Evolutionary conservation across 1,284 basidiomycete species (phyloP).

Genomic region (Anthracocystis walkeri): DNA sequence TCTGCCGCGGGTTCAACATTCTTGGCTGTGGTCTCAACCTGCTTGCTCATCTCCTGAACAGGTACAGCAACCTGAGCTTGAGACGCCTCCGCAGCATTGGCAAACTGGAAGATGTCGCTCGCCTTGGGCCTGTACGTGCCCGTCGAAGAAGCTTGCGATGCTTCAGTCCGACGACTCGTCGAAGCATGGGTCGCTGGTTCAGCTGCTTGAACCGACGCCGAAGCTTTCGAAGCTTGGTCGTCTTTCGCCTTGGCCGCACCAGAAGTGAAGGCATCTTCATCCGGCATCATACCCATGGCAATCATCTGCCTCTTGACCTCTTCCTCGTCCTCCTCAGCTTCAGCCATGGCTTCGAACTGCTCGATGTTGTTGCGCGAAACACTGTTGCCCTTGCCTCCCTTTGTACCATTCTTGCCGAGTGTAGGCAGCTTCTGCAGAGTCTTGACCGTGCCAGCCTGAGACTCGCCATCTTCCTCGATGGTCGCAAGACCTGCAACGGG

Average conservation of each 20-base stretch:
- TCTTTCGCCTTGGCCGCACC: not conserved
- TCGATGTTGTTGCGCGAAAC: constrained; percentile 55
- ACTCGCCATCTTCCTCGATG: constrained; percentile 61
- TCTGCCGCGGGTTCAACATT: constrained; percentile 7
- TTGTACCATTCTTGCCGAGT: constrained; percentile 41
- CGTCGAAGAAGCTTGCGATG: constrained; percentile 27
- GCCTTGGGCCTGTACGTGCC: constrained; percentile 37
- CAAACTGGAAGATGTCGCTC: constrained; percentile 51
- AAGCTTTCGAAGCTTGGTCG: not conserved
- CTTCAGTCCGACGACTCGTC: constrained; percentile 15
- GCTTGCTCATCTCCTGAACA: not conserved
- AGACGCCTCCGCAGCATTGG: not conserved
- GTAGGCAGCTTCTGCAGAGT: constrained; percentile 44
- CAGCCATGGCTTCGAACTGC: constrained; percentile 58
- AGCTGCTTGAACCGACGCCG: constrained; percentile 1
- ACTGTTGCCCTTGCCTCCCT: constrained; percentile 36
- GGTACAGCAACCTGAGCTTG: not conserved
- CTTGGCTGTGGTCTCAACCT: not conserved
- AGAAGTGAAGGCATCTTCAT: constrained; percentile 44
- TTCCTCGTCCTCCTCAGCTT: constrained; percentile 56
- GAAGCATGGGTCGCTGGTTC: constrained; percentile 10
- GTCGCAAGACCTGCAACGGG: constrained; percentile 53
- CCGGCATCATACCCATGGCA: constrained; percentile 52
- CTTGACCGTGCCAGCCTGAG: constrained; percentile 58
- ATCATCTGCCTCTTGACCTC: constrained; percentile 53